phyloP scores from a whole-genome alignment of 305 asterid species.

The Plantago rigida region DNA sequence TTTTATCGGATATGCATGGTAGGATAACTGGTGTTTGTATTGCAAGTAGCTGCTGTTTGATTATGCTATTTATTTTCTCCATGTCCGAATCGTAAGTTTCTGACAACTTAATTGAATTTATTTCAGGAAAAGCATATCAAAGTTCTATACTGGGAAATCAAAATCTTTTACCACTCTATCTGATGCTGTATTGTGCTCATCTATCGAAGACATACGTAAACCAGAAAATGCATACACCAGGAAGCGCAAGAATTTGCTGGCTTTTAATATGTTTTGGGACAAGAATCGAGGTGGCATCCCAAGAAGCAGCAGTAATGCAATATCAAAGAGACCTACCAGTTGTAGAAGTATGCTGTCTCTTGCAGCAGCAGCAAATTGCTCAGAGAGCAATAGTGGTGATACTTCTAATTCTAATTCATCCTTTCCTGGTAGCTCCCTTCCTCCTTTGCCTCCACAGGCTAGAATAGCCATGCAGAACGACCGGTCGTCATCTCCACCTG shows the following conservation, averaged over 20 bases:
- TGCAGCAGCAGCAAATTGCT: conserved; percentile 36
- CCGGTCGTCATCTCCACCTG: conserved; percentile 31
- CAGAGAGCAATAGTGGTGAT: conserved; percentile 43
- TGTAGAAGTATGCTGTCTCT: conserved; percentile 52
- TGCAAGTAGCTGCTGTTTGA: background rate
- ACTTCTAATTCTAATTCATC: conserved; percentile 48
- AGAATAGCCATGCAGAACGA: conserved; percentile 32
- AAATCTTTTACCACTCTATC: conserved; percentile 65
- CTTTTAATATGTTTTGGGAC: conserved; percentile 40
- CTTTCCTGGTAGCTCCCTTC: conserved; percentile 43
- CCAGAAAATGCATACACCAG: conserved; percentile 65
- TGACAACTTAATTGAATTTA: conserved; percentile 17
- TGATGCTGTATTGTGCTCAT: conserved; percentile 48
- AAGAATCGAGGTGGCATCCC: conserved; percentile 35
- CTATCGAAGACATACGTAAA: conserved; percentile 57
- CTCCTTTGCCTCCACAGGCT: conserved; percentile 68
- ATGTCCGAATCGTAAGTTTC: conserved; percentile 8
- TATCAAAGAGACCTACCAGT: conserved; percentile 44
- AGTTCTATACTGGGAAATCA: conserved; percentile 57
- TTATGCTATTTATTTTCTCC: background rate
- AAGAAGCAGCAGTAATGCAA: conserved; percentile 26
- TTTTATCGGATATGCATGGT: too few species aligned
- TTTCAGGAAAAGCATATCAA: conserved; percentile 69
- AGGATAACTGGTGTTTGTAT: too few species aligned
- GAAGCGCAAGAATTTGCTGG: conserved; percentile 56